Evolutionary conservation across 805 yeast species (phyloP).

Genomic region (Candida adriatica): DNA sequence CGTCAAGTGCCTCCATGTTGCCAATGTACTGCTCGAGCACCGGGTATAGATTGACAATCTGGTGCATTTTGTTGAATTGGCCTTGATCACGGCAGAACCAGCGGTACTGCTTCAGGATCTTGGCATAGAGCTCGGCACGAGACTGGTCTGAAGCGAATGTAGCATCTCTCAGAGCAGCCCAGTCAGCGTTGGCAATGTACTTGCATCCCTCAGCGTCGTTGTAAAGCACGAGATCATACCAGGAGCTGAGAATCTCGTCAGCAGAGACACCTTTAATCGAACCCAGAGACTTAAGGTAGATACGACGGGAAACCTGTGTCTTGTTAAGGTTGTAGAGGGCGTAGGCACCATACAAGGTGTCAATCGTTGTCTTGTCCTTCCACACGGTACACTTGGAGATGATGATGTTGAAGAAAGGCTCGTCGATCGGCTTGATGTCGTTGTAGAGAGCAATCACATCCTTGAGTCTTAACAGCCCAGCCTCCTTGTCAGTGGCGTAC

Average conservation of each 20-base stretch:
- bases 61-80: slow-evolving; percentile 12
- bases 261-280: slow-evolving; percentile 44
- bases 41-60: slow-evolving; percentile 12
- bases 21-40: slow-evolving; percentile 8
- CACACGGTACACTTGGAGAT: slow-evolving; percentile 61
- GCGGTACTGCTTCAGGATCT: slow-evolving; percentile 18
- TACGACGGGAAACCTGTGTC: slow-evolving; percentile 67
- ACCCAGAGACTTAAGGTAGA: slow-evolving; percentile 66
- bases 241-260: slow-evolving; percentile 46
- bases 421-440: slow-evolving; percentile 56
- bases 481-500: slow-evolving; percentile 40
- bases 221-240: slow-evolving; percentile 46
- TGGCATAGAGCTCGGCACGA: slow-evolving; percentile 18
- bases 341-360: slow-evolving; percentile 56
- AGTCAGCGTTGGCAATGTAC: slow-evolving; percentile 75
- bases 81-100: slow-evolving; percentile 20
- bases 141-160: slow-evolving; percentile 30
- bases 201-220: slow-evolving; percentile 46
- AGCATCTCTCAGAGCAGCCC: slow-evolving; percentile 79
- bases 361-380: slow-evolving; percentile 59
- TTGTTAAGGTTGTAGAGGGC: slow-evolving; percentile 48
- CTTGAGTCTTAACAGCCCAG: slow-evolving; percentile 52
- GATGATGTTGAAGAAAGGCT: slow-evolving; percentile 74
- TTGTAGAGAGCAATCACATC: slow-evolving; percentile 50
- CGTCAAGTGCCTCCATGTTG: slow-evolving; percentile 9